phyloP scores from a whole-genome alignment of 306 rosid genomes.

The Cotoneaster glaucophyllus region DNA sequence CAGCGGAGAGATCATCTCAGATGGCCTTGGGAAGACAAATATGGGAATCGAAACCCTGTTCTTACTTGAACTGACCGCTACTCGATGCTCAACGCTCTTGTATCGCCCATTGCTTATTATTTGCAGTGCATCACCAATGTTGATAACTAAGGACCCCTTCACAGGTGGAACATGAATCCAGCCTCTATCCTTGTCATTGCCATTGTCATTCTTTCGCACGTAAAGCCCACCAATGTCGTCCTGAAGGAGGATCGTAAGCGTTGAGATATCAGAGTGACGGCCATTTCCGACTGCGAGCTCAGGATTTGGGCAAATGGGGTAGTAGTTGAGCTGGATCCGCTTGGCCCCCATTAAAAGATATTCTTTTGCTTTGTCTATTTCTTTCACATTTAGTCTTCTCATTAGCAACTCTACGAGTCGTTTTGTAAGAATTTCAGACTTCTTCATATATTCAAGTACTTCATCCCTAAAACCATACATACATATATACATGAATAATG shows the following conservation, averaged over 20 bases:
- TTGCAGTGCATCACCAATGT: conserved; percentile 54
- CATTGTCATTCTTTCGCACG: conserved; percentile 4
- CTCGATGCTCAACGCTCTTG: conserved; percentile 56
- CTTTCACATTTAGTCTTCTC: conserved; percentile 31
- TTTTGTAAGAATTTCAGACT: conserved; percentile 25
- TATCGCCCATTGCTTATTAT: conserved; percentile 59
- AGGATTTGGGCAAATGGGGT: conserved; percentile 49
- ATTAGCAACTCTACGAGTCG: conserved; percentile 28
- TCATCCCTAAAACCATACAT: conserved; percentile 23
- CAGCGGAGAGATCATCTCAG: conserved; percentile 31
- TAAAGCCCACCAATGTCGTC: conserved; percentile 55
- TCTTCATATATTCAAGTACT: conserved; percentile 47
- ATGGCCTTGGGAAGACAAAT: conserved; percentile 48
- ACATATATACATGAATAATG: not conserved
- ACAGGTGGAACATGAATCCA: conserved; percentile 54
- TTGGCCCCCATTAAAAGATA: conserved; percentile 40
- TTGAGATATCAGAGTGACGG: conserved; percentile 53
- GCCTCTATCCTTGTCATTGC: not conserved
- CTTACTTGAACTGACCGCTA: conserved; percentile 32
- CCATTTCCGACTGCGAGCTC: conserved; percentile 46
- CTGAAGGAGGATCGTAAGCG: conserved; percentile 50
- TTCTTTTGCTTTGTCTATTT: conserved; percentile 30
- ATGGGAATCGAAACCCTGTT: conserved; percentile 51
- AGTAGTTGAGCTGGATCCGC: conserved; percentile 47
- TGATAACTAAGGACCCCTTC: conserved; percentile 43